Evolutionary conservation across 2,329 filamentous ascomycete genomes (phyloP), one percentile per base, ranked within the genome.

Genomic region (Alternaria tenuissima): DNA sequence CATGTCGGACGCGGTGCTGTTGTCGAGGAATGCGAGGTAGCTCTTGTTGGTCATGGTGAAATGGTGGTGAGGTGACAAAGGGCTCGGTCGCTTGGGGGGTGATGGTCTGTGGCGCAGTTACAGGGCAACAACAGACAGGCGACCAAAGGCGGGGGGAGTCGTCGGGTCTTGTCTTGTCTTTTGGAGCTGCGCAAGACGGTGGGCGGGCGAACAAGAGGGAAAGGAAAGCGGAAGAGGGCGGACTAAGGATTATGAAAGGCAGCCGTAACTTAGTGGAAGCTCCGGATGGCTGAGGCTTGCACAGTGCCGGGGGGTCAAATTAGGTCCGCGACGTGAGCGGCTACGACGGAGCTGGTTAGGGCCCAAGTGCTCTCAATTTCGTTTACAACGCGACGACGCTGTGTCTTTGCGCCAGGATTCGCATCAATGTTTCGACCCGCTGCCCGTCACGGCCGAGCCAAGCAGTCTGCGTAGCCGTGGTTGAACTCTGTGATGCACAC

Each of bases 11-110:
- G 70, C 55, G 59, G 67, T 41, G 24, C 65, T 52, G 59, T 64
- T 66, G 67, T 76, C 71, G 67, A 76, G 74, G 61, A 74, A 75
- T 30, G 71, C 73, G 65, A 77, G 69, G 62, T 76, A 76, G 62
- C 65, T 70, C 57, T 75, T 75, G 69, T 70, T 75, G 56, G 75
- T 69, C 73, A 74, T 76, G 63, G 62, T 55, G 53, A 30, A 36
- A 22, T 41, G 24, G 22, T 41, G 36, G 34, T 18, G 30, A 22
- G 12, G 32, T 34, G 32, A 34, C 12, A 34, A 38, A 28, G 48
- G 26, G 11, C 36, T 52, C 48, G 42, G 56, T 26, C 47, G 58
- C 34, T 58, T 55, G 59, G 59, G 53, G 28, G 9, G 9, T 11
- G 53, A 47, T 36, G 14, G 60, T 44, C 52, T 56, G 60, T 59